These are phyloP conservation scores for Salix viminalis DNA, from an alignment of 345 rosid genomes.

Conservation along the genomic window DNA sequence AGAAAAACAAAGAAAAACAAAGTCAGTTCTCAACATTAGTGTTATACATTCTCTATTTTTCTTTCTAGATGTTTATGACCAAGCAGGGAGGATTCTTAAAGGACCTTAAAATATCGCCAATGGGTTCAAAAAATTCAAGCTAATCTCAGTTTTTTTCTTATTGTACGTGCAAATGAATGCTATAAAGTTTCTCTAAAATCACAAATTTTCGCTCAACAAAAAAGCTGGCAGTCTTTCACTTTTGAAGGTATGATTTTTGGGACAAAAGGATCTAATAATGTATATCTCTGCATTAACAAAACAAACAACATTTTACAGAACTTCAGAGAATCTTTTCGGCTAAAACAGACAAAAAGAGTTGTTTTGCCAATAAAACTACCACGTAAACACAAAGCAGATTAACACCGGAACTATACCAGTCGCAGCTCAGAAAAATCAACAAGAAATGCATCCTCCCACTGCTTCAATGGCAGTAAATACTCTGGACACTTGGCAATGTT, in stretches of 20 bases:
- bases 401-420: conserved; percentile 35
- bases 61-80: not conserved
- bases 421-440: conserved; percentile 70
- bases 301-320: not conserved
- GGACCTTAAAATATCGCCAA: not conserved
- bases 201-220: not conserved
- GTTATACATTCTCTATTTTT: not conserved
- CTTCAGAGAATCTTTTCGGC: not conserved
- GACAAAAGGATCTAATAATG: not conserved
- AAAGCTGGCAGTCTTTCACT: not conserved
- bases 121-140: not conserved
- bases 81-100: not conserved
- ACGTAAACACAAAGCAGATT: not conserved
- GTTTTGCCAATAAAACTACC: not conserved
- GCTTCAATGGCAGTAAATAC: conserved; percentile 53
- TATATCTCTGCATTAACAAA: not conserved
- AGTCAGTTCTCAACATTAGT: not conserved
- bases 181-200: not conserved
- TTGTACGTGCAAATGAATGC: not conserved
- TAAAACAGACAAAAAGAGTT: not conserved
- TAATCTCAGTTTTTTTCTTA: not conserved
- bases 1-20: conserved; percentile 6
- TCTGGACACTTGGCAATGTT: conserved; percentile 71
- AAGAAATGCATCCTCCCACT: conserved; percentile 87
- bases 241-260: not conserved